phyloP scores from a whole-genome alignment of 1,284 basidiomycete genomes.

The Tilletia horrida region DNA sequence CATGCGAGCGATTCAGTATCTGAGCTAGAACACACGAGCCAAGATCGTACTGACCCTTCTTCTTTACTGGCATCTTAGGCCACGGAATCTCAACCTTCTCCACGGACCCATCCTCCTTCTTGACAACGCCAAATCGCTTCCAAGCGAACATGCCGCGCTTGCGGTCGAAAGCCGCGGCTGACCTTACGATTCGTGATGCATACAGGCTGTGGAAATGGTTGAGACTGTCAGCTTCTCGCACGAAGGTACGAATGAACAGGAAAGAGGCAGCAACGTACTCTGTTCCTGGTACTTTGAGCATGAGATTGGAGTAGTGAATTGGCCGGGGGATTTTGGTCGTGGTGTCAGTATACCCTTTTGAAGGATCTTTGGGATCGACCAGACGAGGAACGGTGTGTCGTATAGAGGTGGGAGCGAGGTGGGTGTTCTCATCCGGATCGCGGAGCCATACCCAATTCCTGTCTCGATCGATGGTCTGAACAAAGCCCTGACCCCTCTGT shows the following conservation, averaged over 20 bases:
- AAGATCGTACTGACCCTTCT: slow-evolving; percentile 20
- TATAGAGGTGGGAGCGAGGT: slow-evolving; percentile 42
- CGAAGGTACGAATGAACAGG: background rate
- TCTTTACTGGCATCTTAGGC: slow-evolving; percentile 39
- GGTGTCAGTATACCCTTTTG: slow-evolving; percentile 46
- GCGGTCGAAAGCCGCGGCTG: slow-evolving; percentile 38
- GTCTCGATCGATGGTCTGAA: slow-evolving; percentile 43
- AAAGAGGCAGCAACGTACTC: slow-evolving; percentile 20
- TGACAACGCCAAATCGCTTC: slow-evolving; percentile 50
- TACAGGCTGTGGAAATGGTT: slow-evolving; percentile 25
- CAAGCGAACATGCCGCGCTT: slow-evolving; percentile 42
- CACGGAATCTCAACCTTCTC: slow-evolving; percentile 50
- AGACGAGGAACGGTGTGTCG: slow-evolving; percentile 45
- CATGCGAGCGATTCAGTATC: slow-evolving; percentile 23
- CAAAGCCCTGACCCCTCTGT: slow-evolving; percentile 48
- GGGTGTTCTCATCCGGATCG: slow-evolving; percentile 41
- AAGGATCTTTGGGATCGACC: slow-evolving; percentile 35
- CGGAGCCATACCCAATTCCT: slow-evolving; percentile 49
- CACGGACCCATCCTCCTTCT: slow-evolving; percentile 25
- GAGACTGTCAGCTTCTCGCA: background rate
- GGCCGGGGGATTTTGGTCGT: slow-evolving; percentile 42
- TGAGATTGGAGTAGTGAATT: slow-evolving; percentile 53
- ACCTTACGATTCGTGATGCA: slow-evolving; percentile 42
- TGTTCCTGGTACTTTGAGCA: slow-evolving; percentile 50
- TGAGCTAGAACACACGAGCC: background rate